Conservation (phyloP, 1,284 basidiomycete genomes). For the Malassezia arunalokei region DNA sequence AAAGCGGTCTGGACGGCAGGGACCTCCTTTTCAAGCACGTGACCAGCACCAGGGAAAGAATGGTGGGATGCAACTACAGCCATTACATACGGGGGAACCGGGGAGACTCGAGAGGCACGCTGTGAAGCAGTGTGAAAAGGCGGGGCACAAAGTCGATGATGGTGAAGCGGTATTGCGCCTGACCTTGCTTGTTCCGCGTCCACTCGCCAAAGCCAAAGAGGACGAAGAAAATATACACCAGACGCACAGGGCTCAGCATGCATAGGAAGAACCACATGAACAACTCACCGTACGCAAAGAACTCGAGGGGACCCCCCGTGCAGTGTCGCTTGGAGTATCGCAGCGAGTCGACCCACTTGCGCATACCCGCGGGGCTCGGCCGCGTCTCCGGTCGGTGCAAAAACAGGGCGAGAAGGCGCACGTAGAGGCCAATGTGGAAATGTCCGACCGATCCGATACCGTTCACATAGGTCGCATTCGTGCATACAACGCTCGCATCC, state of each 20-base stretch:
- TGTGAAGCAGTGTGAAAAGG: not conserved
- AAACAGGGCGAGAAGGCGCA: conserved; percentile 54
- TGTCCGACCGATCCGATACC: conserved; percentile 35
- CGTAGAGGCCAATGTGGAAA: conserved; percentile 48
- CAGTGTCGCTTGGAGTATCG: conserved; percentile 55
- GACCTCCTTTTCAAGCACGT: not conserved
- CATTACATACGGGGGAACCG: not conserved
- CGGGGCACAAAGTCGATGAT: not conserved
- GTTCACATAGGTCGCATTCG: conserved; percentile 54
- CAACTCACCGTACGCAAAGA: conserved; percentile 59
- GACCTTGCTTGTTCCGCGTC: conserved; percentile 21
- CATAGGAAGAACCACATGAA: conserved; percentile 37
- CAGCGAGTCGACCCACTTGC: conserved; percentile 57
- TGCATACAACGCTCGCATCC: conserved; percentile 53
- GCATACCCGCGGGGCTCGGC: conserved; percentile 54
- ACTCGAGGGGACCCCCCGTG: conserved; percentile 53
- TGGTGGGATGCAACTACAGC: too few species aligned
- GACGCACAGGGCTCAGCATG: conserved; percentile 23
- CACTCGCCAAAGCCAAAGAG: conserved; percentile 39
- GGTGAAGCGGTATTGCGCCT: conserved; percentile 28
- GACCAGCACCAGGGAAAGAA: not conserved
- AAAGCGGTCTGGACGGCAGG: not conserved
- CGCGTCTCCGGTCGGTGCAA: conserved; percentile 53
- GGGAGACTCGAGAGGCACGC: not conserved
- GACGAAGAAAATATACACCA: conserved; percentile 38